A percentile compares a stretch with the other conserved stretches of the same genome.
These are phyloP conservation scores for Neofusicoccum kwambonambiense DNA, from an alignment of 2,329 filamentous ascomycete species.

Conservation along the genomic window DNA sequence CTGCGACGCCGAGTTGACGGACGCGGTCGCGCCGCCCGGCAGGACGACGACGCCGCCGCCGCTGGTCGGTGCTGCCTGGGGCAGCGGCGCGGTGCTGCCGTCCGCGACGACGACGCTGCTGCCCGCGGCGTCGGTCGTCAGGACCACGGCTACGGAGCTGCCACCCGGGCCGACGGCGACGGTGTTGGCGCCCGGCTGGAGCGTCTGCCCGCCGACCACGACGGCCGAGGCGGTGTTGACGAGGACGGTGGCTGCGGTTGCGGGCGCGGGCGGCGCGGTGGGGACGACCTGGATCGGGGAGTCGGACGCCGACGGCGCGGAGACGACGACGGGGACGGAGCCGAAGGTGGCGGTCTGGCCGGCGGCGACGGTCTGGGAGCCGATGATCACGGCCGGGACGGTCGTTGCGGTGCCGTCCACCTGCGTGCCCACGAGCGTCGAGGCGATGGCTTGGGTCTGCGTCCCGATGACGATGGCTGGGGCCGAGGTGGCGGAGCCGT, in stretches of 20 bases:
- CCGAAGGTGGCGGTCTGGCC: constrained; percentile 1
- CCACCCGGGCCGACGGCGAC: not conserved
- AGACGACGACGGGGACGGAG: not conserved
- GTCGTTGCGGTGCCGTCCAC: not conserved
- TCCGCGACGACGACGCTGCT: not conserved
- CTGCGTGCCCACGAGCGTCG: not conserved
- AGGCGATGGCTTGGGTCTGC: not conserved
- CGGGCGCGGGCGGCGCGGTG: not conserved
- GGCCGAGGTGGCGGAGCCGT: not conserved
- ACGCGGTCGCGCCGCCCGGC: not conserved
- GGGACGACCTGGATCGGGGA: not conserved
- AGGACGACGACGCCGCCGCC: not conserved
- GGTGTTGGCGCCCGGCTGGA: not conserved
- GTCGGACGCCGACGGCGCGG: not conserved
- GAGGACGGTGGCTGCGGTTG: not conserved
- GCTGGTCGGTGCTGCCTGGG: not conserved
- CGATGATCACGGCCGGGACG: not conserved
- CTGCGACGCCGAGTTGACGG: not conserved
- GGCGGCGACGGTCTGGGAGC: not conserved
- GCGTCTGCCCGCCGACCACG: not conserved
- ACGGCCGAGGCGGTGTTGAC: not conserved
- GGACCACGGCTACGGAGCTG: not conserved
- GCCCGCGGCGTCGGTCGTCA: not conserved
- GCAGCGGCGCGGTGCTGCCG: not conserved
- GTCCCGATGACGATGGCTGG: not conserved